Base-by-base conservation (phyloP, 768 basidiomycete genomes). In the Naganishia vishniacii region DNA sequence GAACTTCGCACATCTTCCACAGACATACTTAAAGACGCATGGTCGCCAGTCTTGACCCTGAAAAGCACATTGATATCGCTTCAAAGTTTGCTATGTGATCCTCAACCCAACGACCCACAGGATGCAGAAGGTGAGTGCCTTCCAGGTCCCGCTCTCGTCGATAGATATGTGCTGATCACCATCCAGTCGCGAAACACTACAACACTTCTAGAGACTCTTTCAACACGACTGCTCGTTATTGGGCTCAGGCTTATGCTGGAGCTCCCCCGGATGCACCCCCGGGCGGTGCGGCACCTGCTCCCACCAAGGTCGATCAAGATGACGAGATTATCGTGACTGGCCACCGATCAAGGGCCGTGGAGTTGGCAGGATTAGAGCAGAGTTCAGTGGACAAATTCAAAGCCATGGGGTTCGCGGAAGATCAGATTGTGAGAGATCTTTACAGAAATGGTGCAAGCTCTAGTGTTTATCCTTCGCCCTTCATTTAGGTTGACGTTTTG, bases 41-140 rank as follows among this genome's bases (percentile, higher is more conserved):
- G 70, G 72, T 74, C 72, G 64, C 71, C 74, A 9, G 71, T 97
- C 32, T 83, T 95, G 64, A 95, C 93, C 1, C 86, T 98, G 74
- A 97, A 95, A 77, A 91, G 90, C 45, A 97, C 94, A 1, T 80
- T 98, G 71, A 93, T 98, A 75, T 93, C 91, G 1, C 83, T 98
- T 15, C 94, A 97, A 76, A 90, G 88, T 41, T 82, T 97, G 25
- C 81, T 98, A 18, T 94, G 91, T 77, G 88, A 87, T 9, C 94
- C 94, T 0, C 91, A 95, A 74, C 93, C 94, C 8, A 89, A 88
- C 67, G 94, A 97, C 73, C 94, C 93, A 0, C 93, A 97, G 79
- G 94, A 98, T 73, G 94, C 93, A 0, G 92, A 98, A 79, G 79
- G 79, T 78, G 47, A 28, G 73, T 68, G 16, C 34, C n/a, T n/a